Evolutionary conservation across 768 basidiomycete species (phyloP).

Genomic region (Lactarius psammicola): DNA sequence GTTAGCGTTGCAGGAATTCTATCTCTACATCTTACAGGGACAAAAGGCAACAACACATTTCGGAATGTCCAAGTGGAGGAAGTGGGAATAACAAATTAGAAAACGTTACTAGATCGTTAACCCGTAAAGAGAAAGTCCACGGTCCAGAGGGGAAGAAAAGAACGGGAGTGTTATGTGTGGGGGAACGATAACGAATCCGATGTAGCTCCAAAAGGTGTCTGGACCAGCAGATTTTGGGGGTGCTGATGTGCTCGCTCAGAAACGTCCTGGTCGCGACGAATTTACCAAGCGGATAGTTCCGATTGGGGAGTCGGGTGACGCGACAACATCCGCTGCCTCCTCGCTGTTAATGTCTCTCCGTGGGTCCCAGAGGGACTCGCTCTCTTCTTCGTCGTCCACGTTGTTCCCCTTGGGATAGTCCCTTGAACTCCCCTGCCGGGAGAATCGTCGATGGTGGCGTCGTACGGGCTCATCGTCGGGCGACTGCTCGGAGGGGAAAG

Average conservation of each 20-base stretch:
- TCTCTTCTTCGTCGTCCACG: constrained; percentile 59
- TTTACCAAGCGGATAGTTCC: constrained; percentile 27
- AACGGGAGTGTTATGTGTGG: not conserved
- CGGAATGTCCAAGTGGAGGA: constrained; percentile 9
- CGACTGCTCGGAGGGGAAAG: constrained; percentile 6
- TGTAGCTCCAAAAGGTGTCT: not conserved
- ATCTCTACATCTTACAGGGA: constrained; percentile 23
- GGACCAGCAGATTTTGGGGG: not conserved
- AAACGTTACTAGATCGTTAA: constrained; percentile 21
- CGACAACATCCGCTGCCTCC: not conserved
- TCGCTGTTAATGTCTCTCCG: constrained; percentile 8
- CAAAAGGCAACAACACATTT: not conserved
- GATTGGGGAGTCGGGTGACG: constrained; percentile 14
- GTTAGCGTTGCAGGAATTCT: constrained; percentile 13
- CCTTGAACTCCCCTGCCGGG: constrained; percentile 42
- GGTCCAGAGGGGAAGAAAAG: not conserved
- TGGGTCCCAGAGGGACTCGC: constrained; percentile 47
- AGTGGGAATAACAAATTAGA: not conserved
- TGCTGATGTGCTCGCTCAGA: not conserved
- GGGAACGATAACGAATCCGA: not conserved
- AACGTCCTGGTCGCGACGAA: constrained; percentile 5
- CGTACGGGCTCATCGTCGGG: not conserved
- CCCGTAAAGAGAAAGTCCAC: constrained; percentile 3
- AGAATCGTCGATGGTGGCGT: constrained; percentile 35
- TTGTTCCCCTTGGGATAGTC: constrained; percentile 40